A percentile compares a stretch with the other conserved stretches of the same genome.
These are phyloP conservation scores for Sclerotiophoma versabilis DNA, from an alignment of 2,329 filamentous ascomycete species.

Conservation along the genomic window DNA sequence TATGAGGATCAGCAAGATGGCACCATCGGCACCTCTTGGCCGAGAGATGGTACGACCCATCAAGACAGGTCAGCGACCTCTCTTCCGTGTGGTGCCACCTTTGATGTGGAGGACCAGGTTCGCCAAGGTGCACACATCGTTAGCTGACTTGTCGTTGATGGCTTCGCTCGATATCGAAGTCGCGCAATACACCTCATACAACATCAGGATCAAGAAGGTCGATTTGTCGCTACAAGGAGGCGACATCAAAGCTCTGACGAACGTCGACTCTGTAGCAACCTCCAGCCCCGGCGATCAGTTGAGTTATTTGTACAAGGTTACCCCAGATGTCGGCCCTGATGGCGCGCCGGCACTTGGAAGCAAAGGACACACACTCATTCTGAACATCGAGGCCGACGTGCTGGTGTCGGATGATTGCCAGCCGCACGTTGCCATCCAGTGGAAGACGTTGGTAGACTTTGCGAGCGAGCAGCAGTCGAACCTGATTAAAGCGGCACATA, in stretches of 20 bases:
- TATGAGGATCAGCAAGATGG: constrained; percentile 75
- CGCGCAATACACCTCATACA: constrained; percentile 72
- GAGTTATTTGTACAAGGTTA: constrained; percentile 75
- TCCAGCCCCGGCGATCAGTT: constrained; percentile 77
- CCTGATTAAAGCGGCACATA: constrained; percentile 39
- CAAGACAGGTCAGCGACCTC: constrained; percentile 67
- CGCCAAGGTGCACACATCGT: constrained; percentile 67
- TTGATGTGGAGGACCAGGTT: constrained; percentile 77
- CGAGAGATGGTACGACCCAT: constrained; percentile 70
- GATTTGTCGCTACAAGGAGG: constrained; percentile 65
- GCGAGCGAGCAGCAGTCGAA: constrained; percentile 56
- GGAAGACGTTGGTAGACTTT: constrained; percentile 75
- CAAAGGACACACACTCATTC: constrained; percentile 56
- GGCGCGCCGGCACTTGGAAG: constrained; percentile 56
- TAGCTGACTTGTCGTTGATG: constrained; percentile 62
- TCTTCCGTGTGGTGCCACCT: constrained; percentile 70
- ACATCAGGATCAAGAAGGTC: constrained; percentile 68
- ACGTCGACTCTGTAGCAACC: constrained; percentile 62
- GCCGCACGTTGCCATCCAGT: constrained; percentile 69
- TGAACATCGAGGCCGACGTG: constrained; percentile 67
- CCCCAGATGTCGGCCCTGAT: constrained; percentile 52
- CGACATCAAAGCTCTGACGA: constrained; percentile 59
- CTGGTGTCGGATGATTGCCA: constrained; percentile 65
- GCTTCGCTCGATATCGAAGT: constrained; percentile 78
- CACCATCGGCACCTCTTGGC: constrained; percentile 67